These are phyloP conservation scores for Aspergillus luchuensis DNA, from an alignment of 2,329 filamentous ascomycete genomes.

Conservation along the genomic window DNA sequence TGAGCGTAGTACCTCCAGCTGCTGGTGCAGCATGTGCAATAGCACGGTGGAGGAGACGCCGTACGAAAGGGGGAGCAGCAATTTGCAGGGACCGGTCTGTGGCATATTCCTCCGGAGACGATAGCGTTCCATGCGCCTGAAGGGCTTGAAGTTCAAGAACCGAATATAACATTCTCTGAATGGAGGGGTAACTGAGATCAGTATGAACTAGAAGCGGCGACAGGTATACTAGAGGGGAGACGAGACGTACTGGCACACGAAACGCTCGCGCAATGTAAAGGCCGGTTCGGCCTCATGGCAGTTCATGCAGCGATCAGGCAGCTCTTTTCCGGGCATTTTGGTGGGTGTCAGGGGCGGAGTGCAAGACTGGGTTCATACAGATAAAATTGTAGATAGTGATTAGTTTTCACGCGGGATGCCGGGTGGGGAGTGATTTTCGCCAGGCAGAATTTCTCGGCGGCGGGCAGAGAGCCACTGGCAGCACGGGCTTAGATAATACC, in stretches of 20 bases:
- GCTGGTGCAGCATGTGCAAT: conserved; percentile 72
- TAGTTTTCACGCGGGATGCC: not conserved
- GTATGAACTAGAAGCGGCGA: not conserved
- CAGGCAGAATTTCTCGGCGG: conserved; percentile 24
- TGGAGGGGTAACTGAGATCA: conserved; percentile 8
- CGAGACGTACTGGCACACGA: conserved; percentile 59
- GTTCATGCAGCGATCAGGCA: conserved; percentile 53
- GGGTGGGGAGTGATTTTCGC: conserved; percentile 12
- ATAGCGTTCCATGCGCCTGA: conserved; percentile 74
- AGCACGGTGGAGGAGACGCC: conserved; percentile 79
- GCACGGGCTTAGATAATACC: conserved; percentile 32
- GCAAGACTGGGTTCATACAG: too few relatives aligned
- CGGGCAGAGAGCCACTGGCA: conserved; percentile 9
- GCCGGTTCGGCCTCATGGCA: conserved; percentile 56
- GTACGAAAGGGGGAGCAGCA: conserved; percentile 80
- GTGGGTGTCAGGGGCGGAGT: not conserved
- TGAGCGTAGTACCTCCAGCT: conserved; percentile 65
- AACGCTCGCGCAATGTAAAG: conserved; percentile 60
- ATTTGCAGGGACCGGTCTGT: conserved; percentile 51
- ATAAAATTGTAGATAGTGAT: not conserved
- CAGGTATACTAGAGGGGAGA: not conserved
- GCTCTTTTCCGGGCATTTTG: conserved; percentile 38
- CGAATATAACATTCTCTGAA: conserved; percentile 71
- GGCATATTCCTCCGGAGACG: conserved; percentile 47
- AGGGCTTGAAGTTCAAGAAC: conserved; percentile 76